Percentiles rank a stretch among this genome's conserved stretches.
These are phyloP conservation scores for Bimuria novae-zelandiae DNA, from an alignment of 2,329 filamentous ascomycete species.

Conservation along the genomic window DNA sequence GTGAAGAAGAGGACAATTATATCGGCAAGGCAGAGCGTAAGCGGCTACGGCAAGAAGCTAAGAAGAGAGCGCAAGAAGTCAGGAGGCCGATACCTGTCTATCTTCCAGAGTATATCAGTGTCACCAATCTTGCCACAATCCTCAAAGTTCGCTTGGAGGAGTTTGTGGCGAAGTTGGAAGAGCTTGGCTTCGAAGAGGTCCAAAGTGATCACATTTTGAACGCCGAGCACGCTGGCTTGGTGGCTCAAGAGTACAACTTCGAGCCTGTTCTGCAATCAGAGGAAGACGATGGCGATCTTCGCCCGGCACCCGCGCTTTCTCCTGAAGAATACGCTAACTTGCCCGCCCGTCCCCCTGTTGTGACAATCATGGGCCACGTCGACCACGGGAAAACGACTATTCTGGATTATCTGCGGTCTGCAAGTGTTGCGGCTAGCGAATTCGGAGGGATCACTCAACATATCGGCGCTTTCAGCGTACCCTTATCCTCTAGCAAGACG, in stretches of 20 bases:
- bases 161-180: constrained; percentile 76
- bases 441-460: constrained; percentile 98
- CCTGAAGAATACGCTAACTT: constrained; percentile 66
- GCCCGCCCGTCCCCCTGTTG: constrained; percentile 82
- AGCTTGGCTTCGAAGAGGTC: constrained; percentile 91
- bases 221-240: constrained; percentile 84
- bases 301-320: constrained; percentile 59
- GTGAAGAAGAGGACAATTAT: constrained; percentile 24
- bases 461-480: constrained; percentile 95
- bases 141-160: constrained; percentile 71
- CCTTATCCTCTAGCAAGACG: constrained; percentile 77
- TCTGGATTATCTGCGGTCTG: constrained; percentile 89
- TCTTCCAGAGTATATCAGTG: constrained; percentile 88
- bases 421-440: constrained; percentile 86
- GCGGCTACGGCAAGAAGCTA: constrained; percentile 39
- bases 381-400: constrained; percentile 98
- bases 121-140: constrained; percentile 77
- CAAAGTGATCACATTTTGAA: constrained; percentile 84
- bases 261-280: constrained; percentile 74
- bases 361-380: constrained; percentile 99
- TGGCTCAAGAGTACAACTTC: constrained; percentile 91
- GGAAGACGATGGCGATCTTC: constrained; percentile 71
- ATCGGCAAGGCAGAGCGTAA: constrained; percentile 37
- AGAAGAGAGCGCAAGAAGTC: constrained; percentile 37
- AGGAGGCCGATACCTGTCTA: constrained; percentile 59